Base-by-base conservation (phyloP, 306 rosid species). In the Argentina anserina region DNA sequence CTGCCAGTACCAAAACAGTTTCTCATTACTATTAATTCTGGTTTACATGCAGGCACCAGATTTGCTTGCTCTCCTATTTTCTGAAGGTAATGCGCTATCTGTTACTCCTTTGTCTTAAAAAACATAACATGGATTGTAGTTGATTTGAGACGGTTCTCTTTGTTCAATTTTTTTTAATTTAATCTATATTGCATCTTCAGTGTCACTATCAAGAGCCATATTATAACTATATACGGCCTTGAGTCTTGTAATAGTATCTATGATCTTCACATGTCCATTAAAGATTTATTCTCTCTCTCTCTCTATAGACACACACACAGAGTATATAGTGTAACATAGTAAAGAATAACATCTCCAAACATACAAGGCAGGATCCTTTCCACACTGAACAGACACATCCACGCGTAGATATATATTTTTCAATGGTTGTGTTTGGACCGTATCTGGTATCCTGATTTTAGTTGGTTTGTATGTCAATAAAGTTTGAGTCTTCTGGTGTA, bases 21-120 rank as follows among this genome's bases (percentile, higher is more conserved):
- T 63, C 72, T 81, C 53, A 83, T 78, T 81, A 65, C 77, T 76
- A 66, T 78, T 73, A 69, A 68, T 52, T 83, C 72, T 77, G 42
- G 73, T 70, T 83, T 79, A 56, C 61, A 59, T 79, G 86, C 88
- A 89, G 98, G 98, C 94, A 76, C 97, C 96, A 23, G 92, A 87
- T 68, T 84, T 94, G 63, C 98, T 91, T 55, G 90, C 80, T 25
- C 76, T 76, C 74, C 90, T 93, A 60, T 90, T 93, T 87, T 80
- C 70, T 65, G 81, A 85, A 85, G 97, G 97, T 90, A 73, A 73
- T 71, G 83, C 56, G 69, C 21, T 69, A 39, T 49, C 71, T 42
- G 18, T 42, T 65, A 23, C 4, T 29, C 33, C 67, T 46, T 13
- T 62, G 20, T 18, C 3, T 29, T 4, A 34, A 11, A 34, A 34